These are phyloP conservation scores for Camellia oleifera DNA, from an alignment of 179 eudicot species.

Conservation along the genomic window DNA sequence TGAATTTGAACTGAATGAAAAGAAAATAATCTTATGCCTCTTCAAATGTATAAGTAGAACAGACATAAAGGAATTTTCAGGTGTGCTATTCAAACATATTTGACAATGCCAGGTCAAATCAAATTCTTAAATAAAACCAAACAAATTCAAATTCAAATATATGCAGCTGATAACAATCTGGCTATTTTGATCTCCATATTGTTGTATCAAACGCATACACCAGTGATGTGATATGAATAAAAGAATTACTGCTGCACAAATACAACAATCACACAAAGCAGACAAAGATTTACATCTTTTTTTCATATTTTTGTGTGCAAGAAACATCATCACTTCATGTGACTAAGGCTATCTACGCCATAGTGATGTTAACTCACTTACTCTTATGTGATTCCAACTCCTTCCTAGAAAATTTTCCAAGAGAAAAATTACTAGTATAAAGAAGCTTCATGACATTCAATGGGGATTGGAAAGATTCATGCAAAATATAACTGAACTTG, in stretches of 20 bases:
- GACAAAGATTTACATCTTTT: too few relatives aligned
- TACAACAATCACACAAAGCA: too few relatives aligned
- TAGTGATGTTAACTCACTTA: background rate
- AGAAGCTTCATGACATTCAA: background rate
- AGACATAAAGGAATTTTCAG: background rate
- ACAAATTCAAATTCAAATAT: background rate
- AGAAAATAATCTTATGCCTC: background rate
- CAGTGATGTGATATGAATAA: background rate
- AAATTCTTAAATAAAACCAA: background rate
- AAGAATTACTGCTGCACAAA: background rate
- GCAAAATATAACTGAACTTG: background rate
- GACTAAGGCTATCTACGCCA: background rate
- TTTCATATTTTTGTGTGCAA: background rate
- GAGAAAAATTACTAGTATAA: background rate
- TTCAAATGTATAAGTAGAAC: background rate
- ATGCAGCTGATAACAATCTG: background rate
- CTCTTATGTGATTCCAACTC: background rate
- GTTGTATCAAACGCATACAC: background rate
- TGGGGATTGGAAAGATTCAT: background rate
- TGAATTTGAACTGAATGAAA: background rate
- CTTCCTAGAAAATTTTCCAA: background rate
- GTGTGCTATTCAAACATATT: background rate
- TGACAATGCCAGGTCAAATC: background rate
- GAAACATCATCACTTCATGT: background rate
- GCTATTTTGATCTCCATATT: background rate